Base-by-base conservation (phyloP, 352 stramenopile genomes). In the Phytophthora colocasiae region DNA sequence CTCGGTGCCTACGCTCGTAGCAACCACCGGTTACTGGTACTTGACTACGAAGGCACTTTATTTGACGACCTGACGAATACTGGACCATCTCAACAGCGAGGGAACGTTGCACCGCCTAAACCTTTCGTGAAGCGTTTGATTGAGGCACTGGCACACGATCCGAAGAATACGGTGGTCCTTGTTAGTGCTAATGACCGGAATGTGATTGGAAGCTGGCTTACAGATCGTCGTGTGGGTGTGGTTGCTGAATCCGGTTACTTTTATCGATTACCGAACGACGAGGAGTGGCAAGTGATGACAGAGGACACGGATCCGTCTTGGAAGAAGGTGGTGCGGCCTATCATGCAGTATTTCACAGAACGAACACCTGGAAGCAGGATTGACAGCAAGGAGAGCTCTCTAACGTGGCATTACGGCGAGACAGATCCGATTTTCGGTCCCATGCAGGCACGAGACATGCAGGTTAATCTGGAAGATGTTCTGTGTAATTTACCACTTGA, bases 401-500 rank as follows among this genome's bases (percentile, higher is more conserved):
- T 91, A 10, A 76, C 78, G n/a, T 90, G 81, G 81, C 77, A 87
- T 50, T 89, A 92, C 66, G 81, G 81, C 8, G 82, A 92, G 27
- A 89, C 84, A 6, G 85, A 94, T 53, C 77, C 82, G 11, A 89
- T 89, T 51, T 90, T 92, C 71, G 85, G 85, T 0, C 77, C 83
- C 7, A 93, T 91, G 87, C 87, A 96, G 57, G 87, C 85, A 2
- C 87, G 88, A 17, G 87, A 96, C 55, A 96, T 96, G 87, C 87
- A 94, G 63, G 86, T 96, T 15, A 89, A 96, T 52, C 66, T 96
- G 57, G 87, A 96, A 73, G 87, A 96, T 58, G 83, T 92, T n/a
- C 52, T 96, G 48, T 90, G 82, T 38, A 92, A 91, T 45, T 41
- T 96, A 51, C 87, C 87, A 14, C 69, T 96, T 39, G 87, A 94